Percentiles rank a stretch among this genome's conserved stretches.
These are phyloP conservation scores for Sechiopsis laciniata DNA, from an alignment of 306 rosid genomes.

Conservation along the genomic window DNA sequence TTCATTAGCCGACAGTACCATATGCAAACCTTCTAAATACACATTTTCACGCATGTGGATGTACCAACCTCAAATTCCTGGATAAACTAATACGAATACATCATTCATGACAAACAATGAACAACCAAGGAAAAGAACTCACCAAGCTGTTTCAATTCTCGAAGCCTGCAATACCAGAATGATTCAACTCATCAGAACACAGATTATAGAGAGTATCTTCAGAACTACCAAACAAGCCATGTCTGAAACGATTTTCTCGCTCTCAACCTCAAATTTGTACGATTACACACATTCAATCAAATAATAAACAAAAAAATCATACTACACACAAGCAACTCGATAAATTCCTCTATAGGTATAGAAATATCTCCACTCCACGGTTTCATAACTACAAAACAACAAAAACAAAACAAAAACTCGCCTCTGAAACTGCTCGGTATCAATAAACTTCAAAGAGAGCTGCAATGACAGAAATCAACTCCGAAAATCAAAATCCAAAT, in stretches of 20 bases:
- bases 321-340: neutral
- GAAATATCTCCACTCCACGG: neutral
- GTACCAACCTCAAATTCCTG: neutral
- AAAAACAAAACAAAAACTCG: slow-evolving; percentile 26
- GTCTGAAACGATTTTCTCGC: neutral
- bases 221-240: neutral
- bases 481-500: neutral
- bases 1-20: slow-evolving; percentile 2
- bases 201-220: neutral
- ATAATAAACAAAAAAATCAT: neutral
- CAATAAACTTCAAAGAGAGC: slow-evolving; percentile 83
- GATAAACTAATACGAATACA: neutral
- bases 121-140: slow-evolving; percentile 28
- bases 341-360: neutral
- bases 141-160: slow-evolving; percentile 94
- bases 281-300: neutral
- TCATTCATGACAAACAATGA: slow-evolving; percentile 1
- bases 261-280: neutral
- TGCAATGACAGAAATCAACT: slow-evolving; percentile 33
- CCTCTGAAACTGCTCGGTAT: slow-evolving; percentile 94
- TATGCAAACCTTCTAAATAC: neutral
- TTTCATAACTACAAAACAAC: neutral
- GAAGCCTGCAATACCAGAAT: slow-evolving; percentile 55
- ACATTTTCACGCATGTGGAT: neutral
- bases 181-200: neutral